Conservation (phyloP, 2,329 filamentous ascomycete genomes). For the Ramichloridium luteum region DNA sequence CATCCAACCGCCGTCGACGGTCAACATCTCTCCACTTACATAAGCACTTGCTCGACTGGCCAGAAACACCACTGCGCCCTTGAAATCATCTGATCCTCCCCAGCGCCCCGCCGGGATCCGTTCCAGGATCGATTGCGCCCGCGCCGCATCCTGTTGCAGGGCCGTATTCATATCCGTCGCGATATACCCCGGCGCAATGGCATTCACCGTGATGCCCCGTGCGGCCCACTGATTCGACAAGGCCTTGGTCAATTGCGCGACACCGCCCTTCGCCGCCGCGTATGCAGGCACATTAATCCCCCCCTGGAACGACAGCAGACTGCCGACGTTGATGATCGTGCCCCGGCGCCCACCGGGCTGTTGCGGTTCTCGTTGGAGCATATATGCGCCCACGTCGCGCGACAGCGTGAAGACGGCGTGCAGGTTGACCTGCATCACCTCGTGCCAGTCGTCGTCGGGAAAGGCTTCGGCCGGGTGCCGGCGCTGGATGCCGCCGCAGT, state of each 20-base stretch:
- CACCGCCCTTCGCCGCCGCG: slow-evolving; percentile 71
- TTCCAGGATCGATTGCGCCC: slow-evolving; percentile 61
- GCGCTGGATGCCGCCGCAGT: slow-evolving; percentile 77
- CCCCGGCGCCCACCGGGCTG: slow-evolving; percentile 45
- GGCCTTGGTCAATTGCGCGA: slow-evolving; percentile 74
- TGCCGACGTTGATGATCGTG: slow-evolving; percentile 73
- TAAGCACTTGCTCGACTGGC: slow-evolving; percentile 67
- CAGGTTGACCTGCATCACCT: slow-evolving; percentile 79
- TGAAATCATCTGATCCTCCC: slow-evolving; percentile 78
- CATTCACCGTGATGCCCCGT: slow-evolving; percentile 74
- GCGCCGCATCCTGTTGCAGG: slow-evolving; percentile 57
- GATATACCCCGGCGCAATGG: slow-evolving; percentile 81
- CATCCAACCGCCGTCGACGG: slow-evolving; percentile 87
- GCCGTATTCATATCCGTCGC: slow-evolving; percentile 91
- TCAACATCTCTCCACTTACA: slow-evolving; percentile 68
- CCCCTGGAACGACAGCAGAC: slow-evolving; percentile 71
- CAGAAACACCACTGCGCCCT: slow-evolving; percentile 66
- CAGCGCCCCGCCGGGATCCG: slow-evolving; percentile 76
- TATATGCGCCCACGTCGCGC: slow-evolving; percentile 67
- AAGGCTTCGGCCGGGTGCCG: slow-evolving; percentile 65
- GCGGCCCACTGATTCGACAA: slow-evolving; percentile 75
- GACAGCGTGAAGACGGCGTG: slow-evolving; percentile 66
- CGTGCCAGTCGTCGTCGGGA: slow-evolving; percentile 63
- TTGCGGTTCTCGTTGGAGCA: slow-evolving; percentile 46
- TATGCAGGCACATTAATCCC: slow-evolving; percentile 83